Base-by-base conservation (phyloP, 345 rosid species). In the Populus nigra region DNA sequence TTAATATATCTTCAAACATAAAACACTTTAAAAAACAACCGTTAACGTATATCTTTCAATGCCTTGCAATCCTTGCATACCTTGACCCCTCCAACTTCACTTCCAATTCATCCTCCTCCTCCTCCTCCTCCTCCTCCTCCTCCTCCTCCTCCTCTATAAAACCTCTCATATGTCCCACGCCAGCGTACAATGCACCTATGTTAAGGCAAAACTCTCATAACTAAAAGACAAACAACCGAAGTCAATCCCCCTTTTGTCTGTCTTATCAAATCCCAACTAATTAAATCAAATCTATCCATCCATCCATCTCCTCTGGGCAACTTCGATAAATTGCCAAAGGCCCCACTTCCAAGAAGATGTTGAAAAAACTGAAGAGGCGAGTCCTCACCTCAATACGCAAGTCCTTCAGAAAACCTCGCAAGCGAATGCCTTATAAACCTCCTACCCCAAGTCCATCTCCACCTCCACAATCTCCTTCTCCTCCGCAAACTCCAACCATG, bases 51-150 rank as follows among this genome's bases (percentile, higher is more conserved):
- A 15, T 10, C 61, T 50, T 77, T 49, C 47, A 29, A 72, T 69
- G 27, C 59, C 80, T 77, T 82, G 75, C 84, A 77, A 69, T 63
- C 49, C 45, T 68, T 36, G 23, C 47, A 27, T 65, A 10, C 61
- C 71, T 36, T 76, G 8, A 59, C 57, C 68, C 67, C 35, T 18
- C 2, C 72, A 72, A 72, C 81, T 72, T 71, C 71, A 65, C 55
- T 53, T 66, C 76, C 43, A 72, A 72, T 71, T 62, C 72, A 66
- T 50, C 23, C 20, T 45, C 23, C 59, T 31, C 27, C 49, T 8
- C 35, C 4, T 43, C 59, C 22, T 27, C 53, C 4, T 33, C 35
- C 0, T 33, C 45, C n/a, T 36, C 10, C 5, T 67, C 59, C 31
- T 18, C 15, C 43, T 4, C 33, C 2, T 43, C 53, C 10, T 41